Evolutionary conservation across 1,139 yeast genomes (phyloP).

Genomic region (Hansenula sp.): DNA sequence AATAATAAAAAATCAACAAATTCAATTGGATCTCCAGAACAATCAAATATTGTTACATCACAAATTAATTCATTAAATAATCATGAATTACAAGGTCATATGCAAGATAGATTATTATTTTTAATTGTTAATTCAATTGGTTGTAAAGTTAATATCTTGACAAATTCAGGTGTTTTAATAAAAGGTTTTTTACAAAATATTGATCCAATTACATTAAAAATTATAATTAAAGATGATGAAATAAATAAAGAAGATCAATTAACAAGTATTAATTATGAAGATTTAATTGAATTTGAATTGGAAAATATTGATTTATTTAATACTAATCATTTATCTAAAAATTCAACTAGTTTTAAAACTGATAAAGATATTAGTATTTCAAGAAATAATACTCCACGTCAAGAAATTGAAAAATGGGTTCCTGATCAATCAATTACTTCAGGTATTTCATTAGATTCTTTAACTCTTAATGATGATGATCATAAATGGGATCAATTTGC

Average conservation of each 20-base stretch:
- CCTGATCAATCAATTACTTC: constrained; percentile 60
- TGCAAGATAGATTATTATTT: constrained; percentile 46
- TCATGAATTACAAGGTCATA: constrained; percentile 19
- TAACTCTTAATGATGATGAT: constrained; percentile 36
- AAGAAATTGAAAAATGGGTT: constrained; percentile 78
- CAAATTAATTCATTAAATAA: constrained; percentile 1
- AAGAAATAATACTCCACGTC: constrained; percentile 38
- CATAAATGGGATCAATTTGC: constrained; percentile 90
- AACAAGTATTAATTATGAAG: constrained; percentile 49
- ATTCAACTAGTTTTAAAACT: constrained; percentile 52
- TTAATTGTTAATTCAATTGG: constrained; percentile 56
- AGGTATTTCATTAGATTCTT: constrained; percentile 27
- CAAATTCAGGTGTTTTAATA: constrained; percentile 56
- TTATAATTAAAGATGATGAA: constrained; percentile 13
- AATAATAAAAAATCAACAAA: no score
- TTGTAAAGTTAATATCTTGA: constrained; percentile 50
- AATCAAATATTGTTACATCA: neutral
- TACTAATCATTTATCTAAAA: constrained; percentile 13
- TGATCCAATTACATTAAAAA: constrained; percentile 35
- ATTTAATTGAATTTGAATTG: constrained; percentile 57
- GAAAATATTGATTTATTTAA: constrained; percentile 36
- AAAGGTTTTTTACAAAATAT: constrained; percentile 52
- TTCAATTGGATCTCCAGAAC: no score
- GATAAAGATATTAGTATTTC: constrained; percentile 68
- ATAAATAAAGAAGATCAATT: neutral